Evolutionary conservation across 2,329 filamentous ascomycete genomes (phyloP).

Genomic region (Lasiodiplodia citricola): DNA sequence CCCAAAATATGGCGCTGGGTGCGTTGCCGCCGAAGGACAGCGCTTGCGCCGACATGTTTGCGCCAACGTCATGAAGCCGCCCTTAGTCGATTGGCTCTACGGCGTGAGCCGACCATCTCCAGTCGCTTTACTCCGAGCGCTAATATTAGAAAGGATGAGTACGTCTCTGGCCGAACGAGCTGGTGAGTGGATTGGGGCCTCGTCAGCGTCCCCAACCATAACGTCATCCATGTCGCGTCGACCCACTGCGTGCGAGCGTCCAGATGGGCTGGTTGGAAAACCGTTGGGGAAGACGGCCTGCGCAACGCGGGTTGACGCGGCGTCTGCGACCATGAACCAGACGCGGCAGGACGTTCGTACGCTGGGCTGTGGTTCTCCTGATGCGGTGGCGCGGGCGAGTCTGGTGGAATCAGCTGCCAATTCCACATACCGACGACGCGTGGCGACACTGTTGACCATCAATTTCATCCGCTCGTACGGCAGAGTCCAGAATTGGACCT

Average conservation of each 20-base stretch:
- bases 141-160: conserved; percentile 36
- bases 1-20: background rate
- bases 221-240: conserved; percentile 53
- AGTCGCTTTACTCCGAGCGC: conserved; percentile 37
- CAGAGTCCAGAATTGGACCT: conserved; percentile 40
- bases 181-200: conserved; percentile 42
- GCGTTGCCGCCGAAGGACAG: conserved; percentile 50
- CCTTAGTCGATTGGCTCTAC: conserved; percentile 54
- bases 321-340: conserved; percentile 55
- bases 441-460: conserved; percentile 51
- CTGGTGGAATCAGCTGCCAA: conserved; percentile 57
- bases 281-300: conserved; percentile 49
- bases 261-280: conserved; percentile 53
- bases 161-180: background rate
- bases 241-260: conserved; percentile 55
- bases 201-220: conserved; percentile 38
- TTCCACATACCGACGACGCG: conserved; percentile 55
- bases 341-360: conserved; percentile 53
- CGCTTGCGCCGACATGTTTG: conserved; percentile 56
- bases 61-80: conserved; percentile 47
- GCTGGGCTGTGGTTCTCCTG: conserved; percentile 53
- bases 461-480: conserved; percentile 45
- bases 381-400: conserved; percentile 57
- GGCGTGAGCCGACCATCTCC: conserved; percentile 22
- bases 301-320: conserved; percentile 50